A percentile compares a stretch with the other conserved stretches of the same genome.
These are phyloP conservation scores for Dactylellina sp. DNA, from an alignment of 2,329 filamentous ascomycete genomes.

Conservation along the genomic window DNA sequence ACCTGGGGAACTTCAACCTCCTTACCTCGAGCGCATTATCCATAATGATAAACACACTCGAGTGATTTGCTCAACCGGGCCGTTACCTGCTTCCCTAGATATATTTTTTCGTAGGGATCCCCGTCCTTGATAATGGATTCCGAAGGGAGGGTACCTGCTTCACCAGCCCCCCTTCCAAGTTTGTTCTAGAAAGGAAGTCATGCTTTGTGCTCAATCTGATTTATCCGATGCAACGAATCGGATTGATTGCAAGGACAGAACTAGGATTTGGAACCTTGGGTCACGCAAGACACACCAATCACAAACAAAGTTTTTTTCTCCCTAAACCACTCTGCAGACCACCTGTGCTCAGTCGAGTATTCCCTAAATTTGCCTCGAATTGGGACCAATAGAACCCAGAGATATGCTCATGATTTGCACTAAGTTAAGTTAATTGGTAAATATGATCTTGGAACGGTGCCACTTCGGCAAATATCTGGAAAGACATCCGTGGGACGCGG, in stretches of 20 bases:
- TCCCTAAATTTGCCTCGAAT: conserved; percentile 30
- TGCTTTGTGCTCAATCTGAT: conserved; percentile 46
- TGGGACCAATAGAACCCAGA: conserved; percentile 17
- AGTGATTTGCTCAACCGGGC: conserved; percentile 41
- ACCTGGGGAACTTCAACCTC: conserved; percentile 37
- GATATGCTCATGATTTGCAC: conserved; percentile 18
- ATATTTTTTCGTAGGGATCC: conserved; percentile 8
- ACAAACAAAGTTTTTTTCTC: conserved; percentile 28
- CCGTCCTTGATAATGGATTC: conserved; percentile 24
- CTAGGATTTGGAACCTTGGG: conserved; percentile 41
- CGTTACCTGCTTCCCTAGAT: conserved; percentile 34
- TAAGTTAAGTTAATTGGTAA: conserved; percentile 13
- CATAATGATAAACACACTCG: too few relatives aligned
- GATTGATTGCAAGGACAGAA: conserved; percentile 54
- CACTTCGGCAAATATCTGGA: conserved; percentile 46
- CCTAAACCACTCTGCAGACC: conserved; percentile 13
- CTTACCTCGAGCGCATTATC: conserved; percentile 6
- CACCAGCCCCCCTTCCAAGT: conserved; percentile 29
- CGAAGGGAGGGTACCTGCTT: conserved; percentile 38
- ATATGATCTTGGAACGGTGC: conserved; percentile 20
- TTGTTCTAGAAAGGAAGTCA: conserved; percentile 48
- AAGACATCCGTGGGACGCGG: conserved; percentile 13
- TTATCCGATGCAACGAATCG: conserved; percentile 56
- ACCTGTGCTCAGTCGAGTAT: conserved; percentile 19
- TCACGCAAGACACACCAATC: conserved; percentile 41